phyloP scores from a whole-genome alignment of 1,284 basidiomycete genomes.

The Chiua sp. region DNA sequence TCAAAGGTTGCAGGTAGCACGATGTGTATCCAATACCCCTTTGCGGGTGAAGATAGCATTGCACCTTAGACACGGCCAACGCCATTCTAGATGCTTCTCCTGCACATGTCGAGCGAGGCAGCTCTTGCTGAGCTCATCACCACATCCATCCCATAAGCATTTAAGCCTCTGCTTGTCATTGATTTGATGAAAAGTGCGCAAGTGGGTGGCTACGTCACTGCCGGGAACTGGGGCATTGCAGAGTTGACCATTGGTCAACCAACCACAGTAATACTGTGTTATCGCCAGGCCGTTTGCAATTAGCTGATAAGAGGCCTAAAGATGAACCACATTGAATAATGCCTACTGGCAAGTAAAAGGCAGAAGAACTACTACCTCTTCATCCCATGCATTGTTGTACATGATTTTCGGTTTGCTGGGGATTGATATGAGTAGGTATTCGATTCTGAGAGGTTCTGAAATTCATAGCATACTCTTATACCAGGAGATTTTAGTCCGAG shows the following conservation, averaged over 20 bases:
- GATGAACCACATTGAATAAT: not conserved
- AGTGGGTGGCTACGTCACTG: constrained; percentile 21
- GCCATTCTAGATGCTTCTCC: constrained; percentile 24
- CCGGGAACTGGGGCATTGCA: constrained; percentile 17
- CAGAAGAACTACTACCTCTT: constrained; percentile 19
- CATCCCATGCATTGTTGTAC: constrained; percentile 19
- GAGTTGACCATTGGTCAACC: constrained; percentile 12
- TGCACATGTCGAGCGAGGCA: constrained; percentile 27
- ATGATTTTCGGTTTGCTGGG: not conserved
- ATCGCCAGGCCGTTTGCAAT: constrained; percentile 8
- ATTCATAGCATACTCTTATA: constrained; percentile 15
- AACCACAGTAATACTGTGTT: constrained; percentile 11
- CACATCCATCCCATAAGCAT: constrained; percentile 24
- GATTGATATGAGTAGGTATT: not conserved
- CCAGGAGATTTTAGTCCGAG: not conserved
- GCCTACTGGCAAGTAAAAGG: not conserved
- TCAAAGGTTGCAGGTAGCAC: constrained; percentile 12
- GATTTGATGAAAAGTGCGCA: constrained; percentile 18
- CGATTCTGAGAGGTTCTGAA: not conserved
- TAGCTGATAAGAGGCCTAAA: constrained; percentile 18
- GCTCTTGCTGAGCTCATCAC: constrained; percentile 17
- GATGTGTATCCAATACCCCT: constrained; percentile 21
- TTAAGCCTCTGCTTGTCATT: not conserved
- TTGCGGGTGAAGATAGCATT: constrained; percentile 23
- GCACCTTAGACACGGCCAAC: constrained; percentile 31